Evolutionary conservation across 768 basidiomycete species (phyloP), one percentile per base, ranked within the genome.

Genomic region (Hericium coralloides): DNA sequence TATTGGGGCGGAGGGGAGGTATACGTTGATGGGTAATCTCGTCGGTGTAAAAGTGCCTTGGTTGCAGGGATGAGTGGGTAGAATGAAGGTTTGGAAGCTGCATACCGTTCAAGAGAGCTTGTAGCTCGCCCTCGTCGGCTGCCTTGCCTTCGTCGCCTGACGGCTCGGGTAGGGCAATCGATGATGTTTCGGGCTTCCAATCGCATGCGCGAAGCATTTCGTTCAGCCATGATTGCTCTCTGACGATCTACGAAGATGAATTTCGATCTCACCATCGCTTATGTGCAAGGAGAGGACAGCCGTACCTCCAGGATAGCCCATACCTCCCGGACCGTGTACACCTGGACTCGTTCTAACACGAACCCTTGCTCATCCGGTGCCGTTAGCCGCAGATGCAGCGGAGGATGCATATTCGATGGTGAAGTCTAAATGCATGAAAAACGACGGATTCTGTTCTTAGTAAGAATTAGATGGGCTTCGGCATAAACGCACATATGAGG

Each of bases 201-300:
- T 78, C 69, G 48, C 79, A 82, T 48, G 78, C 75, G 4, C 72
- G 64, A 20, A 92, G 68, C n/a, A 77, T 76, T 63, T 87, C 86
- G 64, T 92, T 92, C 17, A 92, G 65, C 90, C 90, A 92, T 63
- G 85, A 87, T 69, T 92, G 90, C 59, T 92, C 89, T 58, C 79
- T 77, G 4, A 92, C 87, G 63, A 92, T 78, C 85, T 88, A 36
- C 31, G 1, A 12, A 12, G 26, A 12, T 5, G 12, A 20, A 14
- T 18, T 45, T 20, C 37, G 22, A 10, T 15, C 59, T 57, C 61
- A 38, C 25, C 25, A 43, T 52, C n/a, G 12, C 20, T n/a, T 41
- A 4, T 43, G 31, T 59, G 43, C n/a, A n/a, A 20, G 43, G 25
- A 22, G 10, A 23, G 25, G 25, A 50, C 7, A 2, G 17, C 17